A percentile compares a stretch with the other conserved stretches of the same genome.
phyloP scores from a whole-genome alignment of 257 asterid genomes.

The Salvia splendens region DNA sequence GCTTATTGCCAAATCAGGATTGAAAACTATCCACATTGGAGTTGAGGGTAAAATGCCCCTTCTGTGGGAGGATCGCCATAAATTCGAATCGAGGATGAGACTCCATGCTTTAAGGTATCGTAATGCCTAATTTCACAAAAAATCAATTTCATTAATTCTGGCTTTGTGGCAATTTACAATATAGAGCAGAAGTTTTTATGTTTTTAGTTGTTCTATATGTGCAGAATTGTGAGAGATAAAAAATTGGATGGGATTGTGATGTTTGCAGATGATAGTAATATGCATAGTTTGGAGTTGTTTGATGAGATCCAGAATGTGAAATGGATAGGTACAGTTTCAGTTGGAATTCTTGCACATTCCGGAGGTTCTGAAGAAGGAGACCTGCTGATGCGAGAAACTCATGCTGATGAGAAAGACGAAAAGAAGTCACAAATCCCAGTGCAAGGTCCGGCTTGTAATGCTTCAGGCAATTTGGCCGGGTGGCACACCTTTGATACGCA shows the following conservation, averaged over 20 bases:
- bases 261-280: constrained; percentile 97
- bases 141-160: not conserved
- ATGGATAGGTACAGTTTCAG: constrained; percentile 85
- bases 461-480: constrained; percentile 75
- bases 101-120: constrained; percentile 78
- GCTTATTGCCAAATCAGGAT: constrained; percentile 67
- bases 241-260: constrained; percentile 81
- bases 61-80: constrained; percentile 88
- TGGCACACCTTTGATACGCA: constrained; percentile 72
- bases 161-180: not conserved
- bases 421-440: constrained; percentile 60
- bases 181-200: constrained; percentile 26
- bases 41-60: constrained; percentile 70
- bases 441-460: constrained; percentile 96
- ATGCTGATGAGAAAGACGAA: constrained; percentile 49
- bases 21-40: constrained; percentile 68
- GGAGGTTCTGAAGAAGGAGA: constrained; percentile 61
- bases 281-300: constrained; percentile 89
- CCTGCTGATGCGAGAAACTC: constrained; percentile 36
- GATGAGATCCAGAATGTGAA: constrained; percentile 92
- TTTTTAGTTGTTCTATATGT: constrained; percentile 23
- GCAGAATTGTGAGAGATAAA: constrained; percentile 74
- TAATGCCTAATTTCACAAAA: not conserved
- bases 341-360: constrained; percentile 79
- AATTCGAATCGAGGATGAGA: constrained; percentile 81